A percentile compares a stretch with the other conserved stretches of the same genome.
These are phyloP conservation scores for Annona cherimola DNA, from an alignment of 164 flowering plant species.

Conservation along the genomic window DNA sequence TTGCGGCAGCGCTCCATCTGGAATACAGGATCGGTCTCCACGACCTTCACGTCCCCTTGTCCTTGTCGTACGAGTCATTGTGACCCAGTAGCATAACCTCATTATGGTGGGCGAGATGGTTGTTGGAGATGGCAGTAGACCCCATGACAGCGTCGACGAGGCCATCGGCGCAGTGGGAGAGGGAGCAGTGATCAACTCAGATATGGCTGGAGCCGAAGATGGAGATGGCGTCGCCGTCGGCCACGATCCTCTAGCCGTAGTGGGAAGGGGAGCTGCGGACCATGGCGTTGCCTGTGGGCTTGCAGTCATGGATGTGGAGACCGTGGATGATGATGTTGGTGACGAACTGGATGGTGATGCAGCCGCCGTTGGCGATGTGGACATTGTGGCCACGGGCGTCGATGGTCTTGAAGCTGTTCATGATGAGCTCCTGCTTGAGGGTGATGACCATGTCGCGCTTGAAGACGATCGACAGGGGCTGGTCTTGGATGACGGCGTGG, in stretches of 20 bases:
- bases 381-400: slow-evolving; percentile 43
- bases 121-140: slow-evolving; percentile 93
- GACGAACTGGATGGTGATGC: slow-evolving; percentile 39
- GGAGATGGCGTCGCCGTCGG: slow-evolving; percentile 68
- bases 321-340: slow-evolving; percentile 43
- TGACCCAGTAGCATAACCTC: too few relatives aligned
- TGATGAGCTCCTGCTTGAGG: slow-evolving; percentile 38
- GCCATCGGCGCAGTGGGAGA: slow-evolving; percentile 87
- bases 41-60: too few relatives aligned
- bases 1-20: too few relatives aligned
- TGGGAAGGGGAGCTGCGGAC: slow-evolving; percentile 42
- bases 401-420: slow-evolving; percentile 46
- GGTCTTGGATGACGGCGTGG: slow-evolving; percentile 83
- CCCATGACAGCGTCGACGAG: slow-evolving; percentile 98
- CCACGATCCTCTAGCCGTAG: slow-evolving; percentile 43
- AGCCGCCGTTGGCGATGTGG: slow-evolving; percentile 37
- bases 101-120: slow-evolving; percentile 84
- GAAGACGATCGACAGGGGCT: slow-evolving; percentile 58
- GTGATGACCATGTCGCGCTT: slow-evolving; percentile 38
- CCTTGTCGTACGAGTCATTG: too few relatives aligned
- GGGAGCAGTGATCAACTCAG: slow-evolving; percentile 92
- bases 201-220: slow-evolving; percentile 88
- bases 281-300: slow-evolving; percentile 41
- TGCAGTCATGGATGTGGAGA: slow-evolving; percentile 39
- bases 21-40: too few relatives aligned